These are phyloP conservation scores for Aureobasidium subglaciale DNA, from an alignment of 2,329 filamentous ascomycete genomes.

Conservation along the genomic window DNA sequence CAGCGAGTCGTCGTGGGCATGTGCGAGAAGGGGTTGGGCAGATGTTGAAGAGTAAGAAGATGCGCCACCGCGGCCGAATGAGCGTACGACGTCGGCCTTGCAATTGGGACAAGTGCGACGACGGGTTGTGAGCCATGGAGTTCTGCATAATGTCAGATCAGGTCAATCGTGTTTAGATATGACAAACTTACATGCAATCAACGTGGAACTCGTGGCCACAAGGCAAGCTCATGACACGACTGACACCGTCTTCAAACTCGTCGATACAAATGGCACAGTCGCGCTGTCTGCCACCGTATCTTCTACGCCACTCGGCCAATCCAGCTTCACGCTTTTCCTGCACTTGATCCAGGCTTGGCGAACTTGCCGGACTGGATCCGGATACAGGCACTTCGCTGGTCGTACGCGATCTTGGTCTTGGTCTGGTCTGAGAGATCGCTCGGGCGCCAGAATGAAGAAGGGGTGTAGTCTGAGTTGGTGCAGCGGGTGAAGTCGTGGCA, in stretches of 20 bases:
- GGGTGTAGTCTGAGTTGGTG: slow-evolving; percentile 57
- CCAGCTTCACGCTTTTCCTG: slow-evolving; percentile 48
- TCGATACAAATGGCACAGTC: slow-evolving; percentile 97
- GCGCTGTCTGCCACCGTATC: slow-evolving; percentile 59
- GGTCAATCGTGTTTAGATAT: neutral
- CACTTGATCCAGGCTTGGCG: slow-evolving; percentile 31
- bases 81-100: slow-evolving; percentile 85
- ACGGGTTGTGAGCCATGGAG: slow-evolving; percentile 91
- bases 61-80: slow-evolving; percentile 24
- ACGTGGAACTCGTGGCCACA: slow-evolving; percentile 97
- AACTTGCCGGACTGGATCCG: slow-evolving; percentile 20
- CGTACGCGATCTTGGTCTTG: slow-evolving; percentile 58
- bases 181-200: slow-evolving; percentile 87
- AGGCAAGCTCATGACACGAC: slow-evolving; percentile 90
- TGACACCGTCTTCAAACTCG: slow-evolving; percentile 91
- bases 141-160: slow-evolving; percentile 47
- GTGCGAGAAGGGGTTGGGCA: slow-evolving; percentile 13
- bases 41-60: slow-evolving; percentile 14
- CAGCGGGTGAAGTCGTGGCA: slow-evolving; percentile 8
- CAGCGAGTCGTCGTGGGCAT: neutral
- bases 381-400: slow-evolving; percentile 50
- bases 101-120: slow-evolving; percentile 97
- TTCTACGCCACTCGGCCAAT: slow-evolving; percentile 47
- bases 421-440: slow-evolving; percentile 37
- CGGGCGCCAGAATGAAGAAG: slow-evolving; percentile 51